Evolutionary conservation across 768 basidiomycete genomes (phyloP), one percentile per base, ranked within the genome.

Genomic region (Agaricus subrufescens): DNA sequence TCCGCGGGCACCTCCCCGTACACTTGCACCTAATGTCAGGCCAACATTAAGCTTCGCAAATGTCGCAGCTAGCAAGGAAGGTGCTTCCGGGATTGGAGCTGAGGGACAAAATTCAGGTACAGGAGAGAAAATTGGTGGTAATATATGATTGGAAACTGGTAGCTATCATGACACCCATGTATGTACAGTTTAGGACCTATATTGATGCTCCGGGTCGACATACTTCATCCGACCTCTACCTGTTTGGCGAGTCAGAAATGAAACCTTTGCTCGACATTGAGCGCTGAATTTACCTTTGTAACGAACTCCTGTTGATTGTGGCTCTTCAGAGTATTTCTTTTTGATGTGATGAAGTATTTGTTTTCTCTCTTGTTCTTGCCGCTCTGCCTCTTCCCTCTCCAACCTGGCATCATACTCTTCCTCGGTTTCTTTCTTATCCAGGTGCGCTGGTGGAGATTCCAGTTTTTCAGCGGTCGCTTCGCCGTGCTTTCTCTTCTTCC

Each of bases 31-130:
- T 2, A 84, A 71, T 47, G 82, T 92, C 12, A 78, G 89, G 52
- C 86, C 91, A 0, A 76, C 80, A 4, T 75, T 94, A 61, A 93
- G 91, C 65, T 95, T 95, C 62, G 91, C 92, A 0, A 86, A 77
- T 53, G 92, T 86, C 39, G 88, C 89, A 1, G 77, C 81, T 14
- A 78, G 74, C 65, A 80, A 75, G 62, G 76, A 76, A 26, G 63
- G 61, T 8, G 62, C 58, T 19, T 60, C 57, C 19, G 60, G 56
- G 42, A 64, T 52, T 27, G 59, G 55, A 12, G 62, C 52, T 15
- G 65, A 63, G 19, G 56, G 56, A 15, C 64, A 67, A 14, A 46
- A 52, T 48, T 55, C 56, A 23, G 58, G 58, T 3, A 61, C 62
- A 12, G 57, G 62, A 31, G 59, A 62, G 40, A 57, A 56, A 25